phyloP scores from a whole-genome alignment of 345 rosid genomes.

The Populus ilicifolia region DNA sequence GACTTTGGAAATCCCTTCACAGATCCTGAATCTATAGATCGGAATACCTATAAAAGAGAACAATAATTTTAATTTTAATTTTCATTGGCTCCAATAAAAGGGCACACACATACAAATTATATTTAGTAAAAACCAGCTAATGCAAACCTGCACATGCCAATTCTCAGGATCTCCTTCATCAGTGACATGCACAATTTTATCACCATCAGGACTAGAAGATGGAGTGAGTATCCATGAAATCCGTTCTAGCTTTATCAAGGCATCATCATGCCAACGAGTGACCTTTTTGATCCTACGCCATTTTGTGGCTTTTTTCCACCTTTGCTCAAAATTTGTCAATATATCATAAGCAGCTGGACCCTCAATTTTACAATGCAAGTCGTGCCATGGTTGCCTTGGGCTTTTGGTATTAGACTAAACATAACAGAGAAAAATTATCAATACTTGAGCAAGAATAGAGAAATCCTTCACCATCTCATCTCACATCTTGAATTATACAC shows the following conservation, averaged over 20 bases:
- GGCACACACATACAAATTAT: background rate
- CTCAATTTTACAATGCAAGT: slow-evolving; percentile 66
- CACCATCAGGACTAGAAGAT: slow-evolving; percentile 37
- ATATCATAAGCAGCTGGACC: slow-evolving; percentile 75
- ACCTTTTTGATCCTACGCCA: slow-evolving; percentile 55
- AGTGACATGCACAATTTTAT: slow-evolving; percentile 26
- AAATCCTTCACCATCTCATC: background rate
- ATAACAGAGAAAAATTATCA: background rate
- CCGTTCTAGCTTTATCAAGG: slow-evolving; percentile 51
- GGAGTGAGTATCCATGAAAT: slow-evolving; percentile 60
- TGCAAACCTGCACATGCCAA: slow-evolving; percentile 68
- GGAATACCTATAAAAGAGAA: slow-evolving; percentile 42
- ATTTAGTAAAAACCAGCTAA: background rate
- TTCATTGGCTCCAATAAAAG: background rate
- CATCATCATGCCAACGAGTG: slow-evolving; percentile 45
- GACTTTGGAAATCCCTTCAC: slow-evolving; percentile 63
- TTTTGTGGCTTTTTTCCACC: slow-evolving; percentile 56
- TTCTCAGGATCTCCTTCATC: slow-evolving; percentile 53
- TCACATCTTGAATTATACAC: background rate
- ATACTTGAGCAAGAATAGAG: background rate
- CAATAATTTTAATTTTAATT: background rate
- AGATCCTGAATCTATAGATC: slow-evolving; percentile 77
- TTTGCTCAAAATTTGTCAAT: slow-evolving; percentile 59
- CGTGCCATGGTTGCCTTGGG: slow-evolving; percentile 90
- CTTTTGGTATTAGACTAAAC: slow-evolving; percentile 35